Percentiles rank a stretch among this genome's conserved stretches.
Conservation (phyloP, 164 flowering plant genomes). For the Berberis thunbergii region DNA sequence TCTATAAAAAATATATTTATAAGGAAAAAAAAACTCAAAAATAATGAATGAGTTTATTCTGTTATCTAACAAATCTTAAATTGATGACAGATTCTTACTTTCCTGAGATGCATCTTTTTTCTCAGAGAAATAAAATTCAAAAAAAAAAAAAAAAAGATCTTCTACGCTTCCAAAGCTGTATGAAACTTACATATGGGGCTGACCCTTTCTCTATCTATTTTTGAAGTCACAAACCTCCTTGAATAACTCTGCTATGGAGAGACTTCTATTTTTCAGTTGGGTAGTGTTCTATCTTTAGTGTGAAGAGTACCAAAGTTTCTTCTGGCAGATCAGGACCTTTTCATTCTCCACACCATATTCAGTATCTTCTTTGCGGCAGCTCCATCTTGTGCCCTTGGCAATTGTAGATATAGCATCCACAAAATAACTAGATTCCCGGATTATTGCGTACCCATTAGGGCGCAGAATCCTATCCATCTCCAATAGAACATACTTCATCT, state of each 20-base stretch:
- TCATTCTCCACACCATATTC: slow-evolving; percentile 60
- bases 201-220: background rate
- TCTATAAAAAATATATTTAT: slow-evolving; percentile 6
- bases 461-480: slow-evolving; percentile 92
- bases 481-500: slow-evolving; percentile 78
- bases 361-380: slow-evolving; percentile 70
- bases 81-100: background rate
- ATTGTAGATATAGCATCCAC: slow-evolving; percentile 50
- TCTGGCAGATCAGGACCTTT: slow-evolving; percentile 78
- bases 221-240: background rate
- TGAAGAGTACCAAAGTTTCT: slow-evolving; percentile 81
- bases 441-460: slow-evolving; percentile 68
- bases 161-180: slow-evolving; percentile 1
- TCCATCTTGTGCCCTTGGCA: slow-evolving; percentile 83
- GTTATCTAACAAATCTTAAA: background rate
- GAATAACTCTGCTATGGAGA: background rate
- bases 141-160: background rate
- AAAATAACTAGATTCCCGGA: slow-evolving; percentile 73
- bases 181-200: background rate
- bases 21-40: background rate
- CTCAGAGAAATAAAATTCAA: background rate
- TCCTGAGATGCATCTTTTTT: background rate
- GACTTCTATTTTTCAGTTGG: too few relatives aligned
- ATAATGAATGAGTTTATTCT: slow-evolving; percentile 1
- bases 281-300: background rate